Conservation (phyloP, 495 filamentous ascomycete species). For the Penicillium argentinense region DNA sequence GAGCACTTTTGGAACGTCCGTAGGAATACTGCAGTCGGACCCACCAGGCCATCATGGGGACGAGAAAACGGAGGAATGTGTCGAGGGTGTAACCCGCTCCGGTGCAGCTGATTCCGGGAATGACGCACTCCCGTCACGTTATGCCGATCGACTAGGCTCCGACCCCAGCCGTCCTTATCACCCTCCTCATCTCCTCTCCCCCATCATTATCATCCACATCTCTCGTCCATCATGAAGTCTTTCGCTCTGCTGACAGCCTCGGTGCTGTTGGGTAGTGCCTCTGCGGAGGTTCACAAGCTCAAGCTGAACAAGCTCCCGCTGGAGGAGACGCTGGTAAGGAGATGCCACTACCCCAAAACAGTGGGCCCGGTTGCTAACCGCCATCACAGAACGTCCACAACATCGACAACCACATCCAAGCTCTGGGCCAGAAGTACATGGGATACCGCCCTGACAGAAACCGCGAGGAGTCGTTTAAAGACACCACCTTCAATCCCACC, state of each 20-base stretch:
- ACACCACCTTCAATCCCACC: constrained; percentile 63
- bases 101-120: constrained; percentile 22
- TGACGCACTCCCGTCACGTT: constrained; percentile 30
- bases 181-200: constrained; percentile 18
- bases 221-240: constrained; percentile 70
- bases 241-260: constrained; percentile 71
- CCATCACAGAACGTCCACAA: constrained; percentile 63
- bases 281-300: constrained; percentile 86
- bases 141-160: constrained; percentile 26
- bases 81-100: constrained; percentile 13
- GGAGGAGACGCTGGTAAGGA: constrained; percentile 81
- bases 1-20: not conserved
- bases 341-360: constrained; percentile 13
- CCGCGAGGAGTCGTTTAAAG: constrained; percentile 75
- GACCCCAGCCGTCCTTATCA: constrained; percentile 24
- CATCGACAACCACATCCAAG: constrained; percentile 76
- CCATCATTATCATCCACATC: constrained; percentile 23
- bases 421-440: constrained; percentile 84
- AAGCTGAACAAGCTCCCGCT: constrained; percentile 96
- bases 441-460: constrained; percentile 70
- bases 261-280: constrained; percentile 77
- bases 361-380: constrained; percentile 16
- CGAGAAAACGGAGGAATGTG: constrained; percentile 8
- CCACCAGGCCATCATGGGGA: too few species aligned
- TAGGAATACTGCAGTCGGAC: too few species aligned